phyloP scores from a whole-genome alignment of 116 monocot genomes.

The Zostera marina region DNA sequence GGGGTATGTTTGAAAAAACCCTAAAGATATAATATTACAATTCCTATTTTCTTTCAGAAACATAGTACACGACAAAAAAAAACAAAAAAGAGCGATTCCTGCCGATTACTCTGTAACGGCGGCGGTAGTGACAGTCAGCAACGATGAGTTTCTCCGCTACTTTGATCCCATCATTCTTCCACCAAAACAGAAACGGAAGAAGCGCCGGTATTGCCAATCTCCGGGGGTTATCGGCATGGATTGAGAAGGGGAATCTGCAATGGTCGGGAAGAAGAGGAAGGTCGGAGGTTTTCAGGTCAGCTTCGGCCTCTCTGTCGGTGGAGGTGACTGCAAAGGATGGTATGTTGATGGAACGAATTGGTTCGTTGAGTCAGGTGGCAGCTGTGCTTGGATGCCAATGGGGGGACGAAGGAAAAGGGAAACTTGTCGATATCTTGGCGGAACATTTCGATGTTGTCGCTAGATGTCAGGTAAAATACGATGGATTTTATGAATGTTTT shows the following conservation, averaged over 20 bases:
- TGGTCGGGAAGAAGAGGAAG: neutral
- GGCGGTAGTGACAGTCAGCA: neutral
- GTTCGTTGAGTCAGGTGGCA: slow-evolving; percentile 44
- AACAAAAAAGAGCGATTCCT: too few relatives aligned
- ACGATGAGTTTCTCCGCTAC: slow-evolving; percentile 1
- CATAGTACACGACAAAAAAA: too few relatives aligned
- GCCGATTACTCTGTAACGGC: neutral
- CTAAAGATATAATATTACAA: too few relatives aligned
- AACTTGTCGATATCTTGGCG: slow-evolving; percentile 56
- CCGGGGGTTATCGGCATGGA: neutral
- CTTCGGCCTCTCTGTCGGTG: slow-evolving; percentile 4
- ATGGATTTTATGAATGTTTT: too few relatives aligned
- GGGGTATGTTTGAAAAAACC: too few relatives aligned
- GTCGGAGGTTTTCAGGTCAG: neutral
- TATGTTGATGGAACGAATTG: slow-evolving; percentile 18
- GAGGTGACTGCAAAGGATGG: slow-evolving; percentile 7
- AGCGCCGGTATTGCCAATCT: neutral
- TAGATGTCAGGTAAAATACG: slow-evolving; percentile 38
- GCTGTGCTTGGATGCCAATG: slow-evolving; percentile 59
- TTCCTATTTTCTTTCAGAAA: too few relatives aligned
- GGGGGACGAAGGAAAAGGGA: slow-evolving; percentile 73
- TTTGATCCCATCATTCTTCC: neutral
- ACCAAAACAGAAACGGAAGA: neutral
- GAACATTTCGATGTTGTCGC: slow-evolving; percentile 51
- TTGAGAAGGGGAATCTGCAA: neutral